Percentiles rank a stretch among this genome's conserved stretches.
These are phyloP conservation scores for Leptosphaerulina australis DNA, from an alignment of 2,329 filamentous ascomycete genomes.

Conservation along the genomic window DNA sequence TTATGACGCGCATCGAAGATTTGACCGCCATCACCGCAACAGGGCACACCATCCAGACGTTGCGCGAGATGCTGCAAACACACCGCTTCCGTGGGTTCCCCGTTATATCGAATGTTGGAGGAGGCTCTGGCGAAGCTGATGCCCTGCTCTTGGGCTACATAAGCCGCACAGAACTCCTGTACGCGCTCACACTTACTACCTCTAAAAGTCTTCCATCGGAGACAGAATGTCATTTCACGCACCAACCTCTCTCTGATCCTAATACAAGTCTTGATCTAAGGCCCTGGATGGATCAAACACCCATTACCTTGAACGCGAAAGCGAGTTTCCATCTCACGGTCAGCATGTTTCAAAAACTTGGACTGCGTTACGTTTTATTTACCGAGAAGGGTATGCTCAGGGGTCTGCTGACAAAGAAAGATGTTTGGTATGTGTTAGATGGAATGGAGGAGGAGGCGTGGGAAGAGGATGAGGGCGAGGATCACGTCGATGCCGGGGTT, in stretches of 20 bases:
- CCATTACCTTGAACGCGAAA: slow-evolving; percentile 81
- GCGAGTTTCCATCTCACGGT: slow-evolving; percentile 83
- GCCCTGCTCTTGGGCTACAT: slow-evolving; percentile 91
- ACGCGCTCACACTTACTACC: slow-evolving; percentile 71
- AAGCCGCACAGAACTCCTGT: slow-evolving; percentile 84
- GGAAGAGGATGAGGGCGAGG: slow-evolving; percentile 37
- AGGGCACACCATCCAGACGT: slow-evolving; percentile 81
- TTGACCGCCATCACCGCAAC: slow-evolving; percentile 85
- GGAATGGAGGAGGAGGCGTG: slow-evolving; percentile 49
- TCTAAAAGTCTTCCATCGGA: slow-evolving; percentile 67
- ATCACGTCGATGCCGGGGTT: slow-evolving; percentile 50
- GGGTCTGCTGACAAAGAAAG: slow-evolving; percentile 94
- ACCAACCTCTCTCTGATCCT: slow-evolving; percentile 77
- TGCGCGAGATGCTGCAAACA: slow-evolving; percentile 71
- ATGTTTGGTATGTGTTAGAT: slow-evolving; percentile 92
- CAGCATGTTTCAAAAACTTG: slow-evolving; percentile 92
- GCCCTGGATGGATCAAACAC: slow-evolving; percentile 99
- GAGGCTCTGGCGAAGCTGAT: slow-evolving; percentile 49
- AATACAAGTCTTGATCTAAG: slow-evolving; percentile 80
- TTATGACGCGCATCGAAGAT: slow-evolving; percentile 94
- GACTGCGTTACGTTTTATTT: slow-evolving; percentile 88
- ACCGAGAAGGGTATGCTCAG: slow-evolving; percentile 79
- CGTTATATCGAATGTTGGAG: slow-evolving; percentile 62
- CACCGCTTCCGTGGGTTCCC: slow-evolving; percentile 91
- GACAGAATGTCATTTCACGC: slow-evolving; percentile 82